A percentile compares a stretch with the other conserved stretches of the same genome.
phyloP scores from a whole-genome alignment of 805 yeast genomes.

The Aciculoconidium aculeatum region DNA sequence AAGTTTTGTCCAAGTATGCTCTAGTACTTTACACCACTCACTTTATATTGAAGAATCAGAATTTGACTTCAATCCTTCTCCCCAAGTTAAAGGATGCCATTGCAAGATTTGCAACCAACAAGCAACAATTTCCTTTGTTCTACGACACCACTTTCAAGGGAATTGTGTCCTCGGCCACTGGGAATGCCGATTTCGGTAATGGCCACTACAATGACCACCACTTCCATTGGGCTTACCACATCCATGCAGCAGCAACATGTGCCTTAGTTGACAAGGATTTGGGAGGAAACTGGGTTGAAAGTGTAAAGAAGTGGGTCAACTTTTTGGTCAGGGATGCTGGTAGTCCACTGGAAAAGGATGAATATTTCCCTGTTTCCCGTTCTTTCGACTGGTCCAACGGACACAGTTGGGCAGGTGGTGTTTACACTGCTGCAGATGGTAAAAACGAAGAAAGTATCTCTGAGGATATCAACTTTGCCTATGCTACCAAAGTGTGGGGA shows the following conservation, averaged over 20 bases:
- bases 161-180: slow-evolving; percentile 14
- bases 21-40: slow-evolving; percentile 14
- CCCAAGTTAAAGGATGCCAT: slow-evolving; percentile 13
- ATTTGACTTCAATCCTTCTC: slow-evolving; percentile 12
- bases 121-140: slow-evolving; percentile 19
- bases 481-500: slow-evolving; percentile 70
- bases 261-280: too few relatives aligned
- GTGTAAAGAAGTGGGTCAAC: slow-evolving; percentile 53
- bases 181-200: slow-evolving; percentile 22
- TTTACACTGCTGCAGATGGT: slow-evolving; percentile 59
- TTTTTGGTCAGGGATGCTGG: slow-evolving; percentile 61
- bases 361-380: slow-evolving; percentile 58
- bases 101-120: slow-evolving; percentile 12
- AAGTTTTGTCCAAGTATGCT: slow-evolving; percentile 19
- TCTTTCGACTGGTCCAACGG: slow-evolving; percentile 69
- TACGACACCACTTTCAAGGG: slow-evolving; percentile 27
- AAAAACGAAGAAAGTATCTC: slow-evolving; percentile 67
- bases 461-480: slow-evolving; percentile 66
- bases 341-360: slow-evolving; percentile 49
- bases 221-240: slow-evolving; percentile 25
- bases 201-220: slow-evolving; percentile 29
- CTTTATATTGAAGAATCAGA: slow-evolving; percentile 16
- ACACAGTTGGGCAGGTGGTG: slow-evolving; percentile 72
- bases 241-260: slow-evolving; percentile 21
- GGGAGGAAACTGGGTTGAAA: slow-evolving; percentile 49